Evolutionary conservation across 257 asterid genomes (phyloP).

Genomic region (Vinca minor): DNA sequence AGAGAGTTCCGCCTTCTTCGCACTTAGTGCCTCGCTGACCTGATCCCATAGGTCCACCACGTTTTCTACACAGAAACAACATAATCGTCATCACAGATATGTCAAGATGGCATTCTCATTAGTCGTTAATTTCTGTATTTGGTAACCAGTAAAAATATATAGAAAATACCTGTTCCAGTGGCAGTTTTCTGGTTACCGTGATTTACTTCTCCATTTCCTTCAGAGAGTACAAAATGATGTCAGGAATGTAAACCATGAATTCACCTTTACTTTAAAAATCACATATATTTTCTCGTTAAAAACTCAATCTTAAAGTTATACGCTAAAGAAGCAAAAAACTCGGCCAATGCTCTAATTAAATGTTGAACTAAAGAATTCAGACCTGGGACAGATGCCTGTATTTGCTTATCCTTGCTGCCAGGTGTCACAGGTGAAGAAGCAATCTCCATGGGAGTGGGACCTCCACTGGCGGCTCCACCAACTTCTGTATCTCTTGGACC

Average conservation of each 20-base stretch:
- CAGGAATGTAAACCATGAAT: too few species aligned
- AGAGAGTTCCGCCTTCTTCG: conserved; percentile 54
- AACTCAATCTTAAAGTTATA: too few species aligned
- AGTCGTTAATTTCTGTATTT: neutral
- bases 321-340: too few species aligned
- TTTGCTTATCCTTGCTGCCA: conserved; percentile 26
- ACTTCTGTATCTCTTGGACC: conserved; percentile 24
- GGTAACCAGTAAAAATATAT: neutral
- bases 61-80: conserved; percentile 27
- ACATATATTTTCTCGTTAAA: too few species aligned
- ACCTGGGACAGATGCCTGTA: conserved; percentile 35
- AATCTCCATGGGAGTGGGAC: conserved; percentile 22
- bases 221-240: conserved; percentile 1
- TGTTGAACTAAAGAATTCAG: conserved; percentile 8
- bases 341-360: too few species aligned
- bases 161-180: conserved; percentile 25
- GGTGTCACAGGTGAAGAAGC: conserved; percentile 24
- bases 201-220: conserved; percentile 20
- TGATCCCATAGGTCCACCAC: conserved; percentile 61
- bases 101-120: neutral
- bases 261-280: too few species aligned
- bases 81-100: neutral
- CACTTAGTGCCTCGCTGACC: conserved; percentile 44
- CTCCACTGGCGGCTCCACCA: conserved; percentile 26
- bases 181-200: conserved; percentile 19